Evolutionary conservation across 2,329 filamentous ascomycete species (phyloP).

Genomic region (Orbilia oligospora): DNA sequence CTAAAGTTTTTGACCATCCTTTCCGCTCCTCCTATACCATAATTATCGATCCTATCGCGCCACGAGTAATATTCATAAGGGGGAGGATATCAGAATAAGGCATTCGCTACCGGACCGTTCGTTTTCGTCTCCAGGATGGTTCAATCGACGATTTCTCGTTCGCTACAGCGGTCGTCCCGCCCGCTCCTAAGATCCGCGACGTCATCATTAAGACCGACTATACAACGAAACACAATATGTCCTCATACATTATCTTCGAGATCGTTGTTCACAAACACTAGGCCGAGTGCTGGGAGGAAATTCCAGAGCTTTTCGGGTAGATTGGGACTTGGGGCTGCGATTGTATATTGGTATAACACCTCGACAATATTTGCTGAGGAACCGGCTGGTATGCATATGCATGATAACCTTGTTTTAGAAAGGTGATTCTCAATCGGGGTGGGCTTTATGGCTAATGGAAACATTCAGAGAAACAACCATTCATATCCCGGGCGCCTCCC

Average conservation of each 20-base stretch:
- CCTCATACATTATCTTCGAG: slow-evolving; percentile 43
- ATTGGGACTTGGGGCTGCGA: slow-evolving; percentile 81
- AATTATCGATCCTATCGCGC: slow-evolving; percentile 3
- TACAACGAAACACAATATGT: slow-evolving; percentile 29
- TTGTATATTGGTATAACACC: slow-evolving; percentile 95
- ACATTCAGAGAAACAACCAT: slow-evolving; percentile 59
- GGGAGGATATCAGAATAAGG: slow-evolving; percentile 20
- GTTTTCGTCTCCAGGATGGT: slow-evolving; percentile 28
- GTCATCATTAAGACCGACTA: slow-evolving; percentile 41
- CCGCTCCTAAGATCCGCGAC: slow-evolving; percentile 54
- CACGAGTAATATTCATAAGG: background rate
- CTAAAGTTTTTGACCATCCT: background rate
- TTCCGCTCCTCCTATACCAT: slow-evolving; percentile 24
- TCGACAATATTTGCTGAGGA: slow-evolving; percentile 89
- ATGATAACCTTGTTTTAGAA: slow-evolving; percentile 24
- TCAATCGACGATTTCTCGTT: slow-evolving; percentile 59
- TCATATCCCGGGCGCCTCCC: slow-evolving; percentile 58
- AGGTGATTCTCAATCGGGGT: background rate
- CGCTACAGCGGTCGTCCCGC: slow-evolving; percentile 53
- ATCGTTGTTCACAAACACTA: slow-evolving; percentile 70
- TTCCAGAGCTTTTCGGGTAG: slow-evolving; percentile 85
- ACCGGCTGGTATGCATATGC: slow-evolving; percentile 75
- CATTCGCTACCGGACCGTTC: slow-evolving; percentile 24
- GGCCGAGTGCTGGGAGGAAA: slow-evolving; percentile 77
- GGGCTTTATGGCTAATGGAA: background rate